Base-by-base conservation (phyloP, 441 rosid species). In the California macrophylla region DNA sequence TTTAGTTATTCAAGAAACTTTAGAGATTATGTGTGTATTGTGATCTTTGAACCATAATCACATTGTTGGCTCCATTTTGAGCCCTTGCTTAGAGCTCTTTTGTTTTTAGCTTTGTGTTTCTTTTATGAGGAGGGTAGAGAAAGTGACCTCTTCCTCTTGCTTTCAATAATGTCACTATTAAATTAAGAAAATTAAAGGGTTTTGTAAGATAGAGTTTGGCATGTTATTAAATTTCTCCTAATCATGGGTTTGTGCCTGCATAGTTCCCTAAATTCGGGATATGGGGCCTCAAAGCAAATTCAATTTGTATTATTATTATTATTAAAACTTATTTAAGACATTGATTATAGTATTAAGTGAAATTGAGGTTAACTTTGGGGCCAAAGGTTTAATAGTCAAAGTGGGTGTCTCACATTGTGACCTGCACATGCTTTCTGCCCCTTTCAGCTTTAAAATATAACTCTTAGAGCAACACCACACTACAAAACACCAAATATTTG, bases 211-310 rank as follows among this genome's bases (percentile, higher is more conserved):
- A 36, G 64, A 58, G 36, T 56, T 76, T 67, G 73, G 42, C 66
- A 74, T 69, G 79, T 36, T 60, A 64, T 74, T 81, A 66, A 12
- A 21, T 62, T 77, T 69, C 79, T 69, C 78, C 74, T 70, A 29
- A 62, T 45, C 23, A 16, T 71, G 54, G 60, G 21, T 62, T 64
- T 10, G 21, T 63, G 81, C 66, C 81, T 74, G 69, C 71, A 69
- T 82, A 81, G 73, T 72, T 76, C 89, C 92, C 70, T 85, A 78
- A 84, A 80, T 86, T 81, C 87, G 69, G 89, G 88, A 75, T 78
- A 79, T 71, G 75, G 83, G 76, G 58, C 67, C 75, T 71, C 74
- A 68, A 70, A 73, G 7, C 67, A 12, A 21, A 24, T 62, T 20
- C 20, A 69, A 70, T 63, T 24, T 24, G 5, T 34, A 69, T 67